These are phyloP conservation scores for Ophiostoma sp. DNA, from an alignment of 2,329 filamentous ascomycete species.

Conservation along the genomic window DNA sequence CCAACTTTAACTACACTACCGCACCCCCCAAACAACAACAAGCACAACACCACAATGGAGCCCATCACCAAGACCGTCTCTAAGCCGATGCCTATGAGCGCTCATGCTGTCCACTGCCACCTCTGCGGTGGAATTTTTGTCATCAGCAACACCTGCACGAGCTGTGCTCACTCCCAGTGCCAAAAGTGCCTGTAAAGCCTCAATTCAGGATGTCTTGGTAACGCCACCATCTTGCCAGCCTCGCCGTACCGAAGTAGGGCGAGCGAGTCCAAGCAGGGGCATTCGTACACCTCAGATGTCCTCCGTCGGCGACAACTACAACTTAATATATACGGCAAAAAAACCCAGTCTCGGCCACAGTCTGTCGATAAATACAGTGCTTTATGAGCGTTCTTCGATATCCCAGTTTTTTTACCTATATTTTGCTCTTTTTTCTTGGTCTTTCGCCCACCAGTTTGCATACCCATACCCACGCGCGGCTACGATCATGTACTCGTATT, in stretches of 20 bases:
- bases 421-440: background rate
- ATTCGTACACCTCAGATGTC: background rate
- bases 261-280: background rate
- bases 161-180: constrained; percentile 49
- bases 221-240: background rate
- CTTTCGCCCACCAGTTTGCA: background rate
- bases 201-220: background rate
- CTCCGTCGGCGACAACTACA: background rate
- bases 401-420: background rate
- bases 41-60: constrained; percentile 12
- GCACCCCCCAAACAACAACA: background rate
- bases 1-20: background rate
- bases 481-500: background rate
- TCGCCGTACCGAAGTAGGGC: background rate
- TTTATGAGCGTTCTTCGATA: no score
- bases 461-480: background rate
- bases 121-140: constrained; percentile 52
- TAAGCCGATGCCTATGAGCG: constrained; percentile 29
- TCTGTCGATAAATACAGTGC: background rate
- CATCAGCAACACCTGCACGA: constrained; percentile 50
- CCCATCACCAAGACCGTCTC: background rate
- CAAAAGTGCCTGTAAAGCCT: constrained; percentile 37
- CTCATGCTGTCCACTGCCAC: constrained; percentile 49
- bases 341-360: background rate
- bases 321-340: background rate